Conservation (phyloP, 2,329 filamentous ascomycete species). For the Aspergillus fischeri region DNA sequence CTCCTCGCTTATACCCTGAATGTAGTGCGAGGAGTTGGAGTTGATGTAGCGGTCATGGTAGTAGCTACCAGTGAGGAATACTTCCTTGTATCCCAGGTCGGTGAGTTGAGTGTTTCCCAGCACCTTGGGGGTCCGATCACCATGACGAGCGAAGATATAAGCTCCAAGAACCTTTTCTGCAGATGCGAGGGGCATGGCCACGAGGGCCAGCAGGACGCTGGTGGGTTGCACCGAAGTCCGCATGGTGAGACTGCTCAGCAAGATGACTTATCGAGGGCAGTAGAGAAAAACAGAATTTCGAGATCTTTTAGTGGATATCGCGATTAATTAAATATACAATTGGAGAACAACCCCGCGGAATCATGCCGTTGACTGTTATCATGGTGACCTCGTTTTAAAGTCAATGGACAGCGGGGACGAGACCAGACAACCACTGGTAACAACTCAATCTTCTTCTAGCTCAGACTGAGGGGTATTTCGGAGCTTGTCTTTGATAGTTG, state of each 20-base stretch:
- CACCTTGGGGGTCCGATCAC: slow-evolving; percentile 78
- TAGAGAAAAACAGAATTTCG: not conserved
- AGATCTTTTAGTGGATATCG: not conserved
- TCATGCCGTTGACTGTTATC: not conserved
- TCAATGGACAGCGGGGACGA: not conserved
- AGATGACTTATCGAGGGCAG: not conserved
- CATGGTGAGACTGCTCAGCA: slow-evolving; percentile 18
- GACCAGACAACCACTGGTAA: no score
- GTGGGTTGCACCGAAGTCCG: slow-evolving; percentile 19
- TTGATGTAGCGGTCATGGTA: slow-evolving; percentile 74
- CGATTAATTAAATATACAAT: not conserved
- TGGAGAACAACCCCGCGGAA: not conserved
- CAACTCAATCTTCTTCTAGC: no score
- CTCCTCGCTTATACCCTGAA: slow-evolving; percentile 63
- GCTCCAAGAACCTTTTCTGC: slow-evolving; percentile 72
- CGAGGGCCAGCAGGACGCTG: slow-evolving; percentile 23
- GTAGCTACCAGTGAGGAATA: slow-evolving; percentile 67
- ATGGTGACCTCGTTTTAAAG: not conserved
- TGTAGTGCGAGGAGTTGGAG: slow-evolving; percentile 54
- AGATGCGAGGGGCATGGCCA: slow-evolving; percentile 22
- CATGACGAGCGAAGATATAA: slow-evolving; percentile 86
- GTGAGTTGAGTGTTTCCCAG: slow-evolving; percentile 70
- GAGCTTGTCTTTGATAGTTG: not conserved
- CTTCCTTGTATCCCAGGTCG: slow-evolving; percentile 71
- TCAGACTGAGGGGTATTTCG: not conserved